Base-by-base conservation (phyloP, 441 rosid species). In the Kokia cookei region DNA sequence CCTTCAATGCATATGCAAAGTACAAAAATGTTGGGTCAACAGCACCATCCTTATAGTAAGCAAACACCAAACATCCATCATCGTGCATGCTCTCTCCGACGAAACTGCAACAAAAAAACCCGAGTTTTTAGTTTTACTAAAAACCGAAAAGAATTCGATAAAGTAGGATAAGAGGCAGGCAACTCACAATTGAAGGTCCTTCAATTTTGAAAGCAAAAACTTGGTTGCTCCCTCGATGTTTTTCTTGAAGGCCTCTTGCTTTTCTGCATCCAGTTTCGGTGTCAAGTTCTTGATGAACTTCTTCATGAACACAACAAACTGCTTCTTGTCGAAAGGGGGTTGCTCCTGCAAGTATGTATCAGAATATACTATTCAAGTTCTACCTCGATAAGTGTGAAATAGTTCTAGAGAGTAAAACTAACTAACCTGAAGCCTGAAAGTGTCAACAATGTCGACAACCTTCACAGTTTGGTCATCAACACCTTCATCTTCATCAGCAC, bases 21-120 rank as follows among this genome's bases (percentile, higher is more conserved):
- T 96, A 96, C 87, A 96, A 82, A 87, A 96, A 96, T 47, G 98
- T 96, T 4, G 99, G 98, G 80, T 96, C 96, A 0, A 89, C 51
- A 5, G 96, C 94, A 77, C 98, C 99, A 0, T 94, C 99, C 84
- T 88, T 96, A 91, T 96, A 96, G 89, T 94, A 91, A 64, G 99
- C 98, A 71, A 96, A 83, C 57, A 96, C 99, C 89, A 94, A 5
- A 59, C 60, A 2, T 35, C 82, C 67, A 75, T 96, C 98, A 75
- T 92, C 98, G 1, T 77, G 80, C 98, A 94, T 92, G 79, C 97
- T 89, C 86, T 96, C 99, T 7, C 99, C 99, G 32, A 96, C 94
- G 54, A 96, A 96, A 82, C 99, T 96, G 87, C 70, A 70, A 13
- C 8, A 5, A 62, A 24, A 24, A 26, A 65, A 14, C 47, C 24